Percentiles rank a stretch among this genome's conserved stretches.
phyloP scores from a whole-genome alignment of 2,329 filamentous ascomycete genomes.

The Claviceps sp. region DNA sequence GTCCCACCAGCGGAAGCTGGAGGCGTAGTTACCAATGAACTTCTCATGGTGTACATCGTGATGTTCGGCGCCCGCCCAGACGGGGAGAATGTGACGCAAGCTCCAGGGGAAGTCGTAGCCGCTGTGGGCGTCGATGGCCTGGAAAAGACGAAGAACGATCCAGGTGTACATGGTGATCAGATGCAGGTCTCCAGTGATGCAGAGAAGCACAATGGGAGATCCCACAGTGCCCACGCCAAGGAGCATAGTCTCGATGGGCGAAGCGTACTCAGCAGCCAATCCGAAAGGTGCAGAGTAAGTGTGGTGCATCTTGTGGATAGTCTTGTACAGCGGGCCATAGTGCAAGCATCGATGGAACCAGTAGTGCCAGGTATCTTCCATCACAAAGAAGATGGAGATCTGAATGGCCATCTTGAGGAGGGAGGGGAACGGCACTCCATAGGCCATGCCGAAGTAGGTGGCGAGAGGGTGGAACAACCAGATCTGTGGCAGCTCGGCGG shows the following conservation, averaged over 20 bases:
- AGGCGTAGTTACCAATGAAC: constrained; percentile 96
- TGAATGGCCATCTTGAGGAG: constrained; percentile 79
- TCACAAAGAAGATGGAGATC: constrained; percentile 83
- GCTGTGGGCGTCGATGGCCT: constrained; percentile 94
- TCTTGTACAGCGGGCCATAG: constrained; percentile 89
- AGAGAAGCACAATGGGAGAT: constrained; percentile 70
- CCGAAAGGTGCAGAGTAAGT: constrained; percentile 97
- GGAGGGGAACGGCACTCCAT: constrained; percentile 78
- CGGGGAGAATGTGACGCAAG: constrained; percentile 85
- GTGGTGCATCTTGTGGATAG: constrained; percentile 98
- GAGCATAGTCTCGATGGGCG: constrained; percentile 91
- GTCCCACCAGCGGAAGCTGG: constrained; percentile 99
- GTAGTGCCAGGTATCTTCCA: constrained; percentile 98
- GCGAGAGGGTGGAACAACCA: constrained; percentile 98
- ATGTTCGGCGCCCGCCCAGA: constrained; percentile 96
- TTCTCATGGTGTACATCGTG: constrained; percentile 97
- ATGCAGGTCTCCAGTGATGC: constrained; percentile 74
- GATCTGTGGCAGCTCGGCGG: constrained; percentile 94
- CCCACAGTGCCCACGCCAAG: constrained; percentile 80
- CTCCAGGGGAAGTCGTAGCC: constrained; percentile 99
- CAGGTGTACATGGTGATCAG: constrained; percentile 96
- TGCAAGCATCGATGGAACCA: constrained; percentile 89
- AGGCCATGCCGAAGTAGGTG: constrained; percentile 79
- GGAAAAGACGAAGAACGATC: constrained; percentile 87
- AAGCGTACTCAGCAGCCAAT: constrained; percentile 92